phyloP scores from a whole-genome alignment of 176 grass and related monocot genomes.

The Melocanna baccifera region DNA sequence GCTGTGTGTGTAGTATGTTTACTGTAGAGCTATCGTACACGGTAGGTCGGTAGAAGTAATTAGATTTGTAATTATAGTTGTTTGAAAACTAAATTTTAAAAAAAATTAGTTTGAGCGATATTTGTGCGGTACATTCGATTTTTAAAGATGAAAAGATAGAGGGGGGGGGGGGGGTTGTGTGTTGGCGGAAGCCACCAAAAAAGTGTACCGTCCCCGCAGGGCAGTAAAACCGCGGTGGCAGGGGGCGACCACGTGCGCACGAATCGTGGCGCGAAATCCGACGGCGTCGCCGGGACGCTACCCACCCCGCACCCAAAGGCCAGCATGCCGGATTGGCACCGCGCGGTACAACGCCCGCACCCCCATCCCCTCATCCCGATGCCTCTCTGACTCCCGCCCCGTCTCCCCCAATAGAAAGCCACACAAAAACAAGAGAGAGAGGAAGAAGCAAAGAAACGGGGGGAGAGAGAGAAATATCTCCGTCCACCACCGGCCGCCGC shows the following conservation, averaged over 20 bases:
- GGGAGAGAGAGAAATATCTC: neutral
- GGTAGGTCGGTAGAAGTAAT: no score
- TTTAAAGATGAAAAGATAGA: no score
- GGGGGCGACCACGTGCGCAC: conserved; percentile 43
- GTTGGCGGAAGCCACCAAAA: neutral
- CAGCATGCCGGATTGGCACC: conserved; percentile 40
- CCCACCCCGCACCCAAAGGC: conserved; percentile 19
- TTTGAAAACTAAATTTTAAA: no score
- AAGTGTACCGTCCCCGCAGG: neutral
- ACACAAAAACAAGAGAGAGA: conserved; percentile 17
- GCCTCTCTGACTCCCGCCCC: conserved; percentile 26
- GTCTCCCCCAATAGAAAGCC: conserved; percentile 21
- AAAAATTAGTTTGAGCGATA: no score
- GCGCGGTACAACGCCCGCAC: neutral
- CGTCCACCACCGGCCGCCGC: conserved; percentile 32
- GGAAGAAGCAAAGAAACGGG: neutral
- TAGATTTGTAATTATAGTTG: no score
- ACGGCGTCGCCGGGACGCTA: conserved; percentile 7
- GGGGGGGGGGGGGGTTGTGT: no score
- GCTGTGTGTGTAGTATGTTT: no score
- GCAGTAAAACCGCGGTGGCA: conserved; percentile 8
- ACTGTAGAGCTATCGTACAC: no score
- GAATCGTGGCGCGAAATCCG: conserved; percentile 28
- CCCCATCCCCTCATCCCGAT: conserved; percentile 16
- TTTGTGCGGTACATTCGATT: no score